phyloP scores from a whole-genome alignment of 192 early-diverging fungal genomes.

The Podila horticola region DNA sequence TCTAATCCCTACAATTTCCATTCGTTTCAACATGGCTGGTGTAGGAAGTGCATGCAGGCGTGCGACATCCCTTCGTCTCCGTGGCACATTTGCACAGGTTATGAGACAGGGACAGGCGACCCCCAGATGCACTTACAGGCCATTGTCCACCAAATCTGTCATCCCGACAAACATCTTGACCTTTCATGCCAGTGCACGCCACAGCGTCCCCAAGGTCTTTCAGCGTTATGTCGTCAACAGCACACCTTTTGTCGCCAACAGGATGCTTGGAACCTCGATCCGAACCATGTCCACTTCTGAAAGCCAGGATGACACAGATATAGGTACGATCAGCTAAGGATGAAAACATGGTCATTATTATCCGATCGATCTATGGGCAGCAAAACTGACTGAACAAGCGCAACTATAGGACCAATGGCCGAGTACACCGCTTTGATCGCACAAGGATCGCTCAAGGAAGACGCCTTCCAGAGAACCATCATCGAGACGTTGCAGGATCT shows the following conservation, averaged over 20 bases:
- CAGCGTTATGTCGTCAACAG: slow-evolving; percentile 9
- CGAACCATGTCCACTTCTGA: no score
- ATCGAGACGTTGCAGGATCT: slow-evolving; percentile 73
- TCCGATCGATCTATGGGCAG: not conserved
- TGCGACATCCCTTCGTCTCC: not conserved
- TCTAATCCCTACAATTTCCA: not conserved
- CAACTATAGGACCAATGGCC: slow-evolving; percentile 52
- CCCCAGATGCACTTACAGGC: not conserved
- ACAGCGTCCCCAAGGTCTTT: not conserved
- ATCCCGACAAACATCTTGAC: not conserved
- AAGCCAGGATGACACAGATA: no score
- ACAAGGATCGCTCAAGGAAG: slow-evolving; percentile 65
- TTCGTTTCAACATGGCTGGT: slow-evolving; percentile 6
- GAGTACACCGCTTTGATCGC: slow-evolving; percentile 59
- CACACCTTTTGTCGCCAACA: slow-evolving; percentile 12
- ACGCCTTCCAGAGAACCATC: slow-evolving; percentile 76
- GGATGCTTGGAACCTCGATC: not conserved
- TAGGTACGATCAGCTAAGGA: no score
- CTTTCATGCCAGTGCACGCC: no score
- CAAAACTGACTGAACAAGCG: not conserved
- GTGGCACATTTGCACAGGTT: not conserved
- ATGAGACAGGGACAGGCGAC: not conserved
- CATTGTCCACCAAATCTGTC: not conserved
- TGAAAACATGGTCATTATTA: not conserved
- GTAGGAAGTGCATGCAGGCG: slow-evolving; percentile 10